phyloP scores from a whole-genome alignment of 305 asterid species.

The Fraxinus latifolia region DNA sequence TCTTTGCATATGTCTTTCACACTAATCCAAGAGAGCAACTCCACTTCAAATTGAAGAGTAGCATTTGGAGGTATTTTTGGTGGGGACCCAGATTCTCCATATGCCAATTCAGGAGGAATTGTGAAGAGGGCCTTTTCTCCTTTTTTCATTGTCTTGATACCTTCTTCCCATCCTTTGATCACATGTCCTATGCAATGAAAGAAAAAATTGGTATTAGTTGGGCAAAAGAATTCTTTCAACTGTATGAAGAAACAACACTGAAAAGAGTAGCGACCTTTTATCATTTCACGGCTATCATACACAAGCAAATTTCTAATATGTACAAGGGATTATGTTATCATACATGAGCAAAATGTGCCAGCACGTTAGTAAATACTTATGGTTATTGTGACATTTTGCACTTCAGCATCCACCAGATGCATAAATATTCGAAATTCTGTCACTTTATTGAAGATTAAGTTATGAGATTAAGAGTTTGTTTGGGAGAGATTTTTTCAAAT shows the following conservation, averaged over 20 bases:
- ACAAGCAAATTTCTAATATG: not conserved
- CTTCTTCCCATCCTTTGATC: conserved; percentile 88
- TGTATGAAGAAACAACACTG: not conserved
- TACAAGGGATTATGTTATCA: not conserved
- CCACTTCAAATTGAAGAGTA: conserved; percentile 82
- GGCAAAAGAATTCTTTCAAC: not conserved
- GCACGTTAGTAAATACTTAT: not conserved
- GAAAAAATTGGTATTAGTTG: not conserved
- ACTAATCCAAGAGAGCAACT: conserved; percentile 81
- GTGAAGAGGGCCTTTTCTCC: conserved; percentile 86
- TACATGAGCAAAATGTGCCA: not conserved
- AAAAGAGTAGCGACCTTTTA: not conserved
- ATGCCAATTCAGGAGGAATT: conserved; percentile 82
- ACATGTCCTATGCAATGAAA: conserved; percentile 62
- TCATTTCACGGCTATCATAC: not conserved
- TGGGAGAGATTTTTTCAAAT: not conserved
- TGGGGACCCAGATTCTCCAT: conserved; percentile 86
- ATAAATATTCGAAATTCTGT: not conserved
- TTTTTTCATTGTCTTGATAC: conserved; percentile 91
- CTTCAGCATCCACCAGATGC: not conserved
- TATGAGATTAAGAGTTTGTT: not conserved
- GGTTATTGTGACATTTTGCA: not conserved
- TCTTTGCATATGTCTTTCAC: conserved; percentile 94
- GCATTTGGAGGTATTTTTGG: conserved; percentile 93
- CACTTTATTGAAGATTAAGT: not conserved